These are phyloP conservation scores for Chaetoceros tenuissimus DNA, from an alignment of 108 stramenopile genomes.

Conservation along the genomic window DNA sequence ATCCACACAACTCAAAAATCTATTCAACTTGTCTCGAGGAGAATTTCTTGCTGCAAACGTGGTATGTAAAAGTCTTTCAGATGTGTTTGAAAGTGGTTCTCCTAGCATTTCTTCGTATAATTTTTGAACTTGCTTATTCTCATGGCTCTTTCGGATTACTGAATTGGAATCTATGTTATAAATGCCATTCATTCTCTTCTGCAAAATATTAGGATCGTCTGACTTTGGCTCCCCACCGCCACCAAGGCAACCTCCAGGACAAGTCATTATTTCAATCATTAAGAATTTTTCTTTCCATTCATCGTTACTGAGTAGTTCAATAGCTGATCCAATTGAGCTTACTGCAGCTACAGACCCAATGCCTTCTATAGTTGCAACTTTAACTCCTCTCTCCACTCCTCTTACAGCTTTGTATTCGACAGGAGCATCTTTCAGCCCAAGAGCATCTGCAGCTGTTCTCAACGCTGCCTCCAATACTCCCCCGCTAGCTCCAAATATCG, in stretches of 20 bases:
- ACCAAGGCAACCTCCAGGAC: slow-evolving; percentile 44
- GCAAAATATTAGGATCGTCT: slow-evolving; percentile 28
- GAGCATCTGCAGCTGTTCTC: slow-evolving; percentile 33
- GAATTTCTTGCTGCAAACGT: slow-evolving; percentile 5
- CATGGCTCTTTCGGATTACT: slow-evolving; percentile 26
- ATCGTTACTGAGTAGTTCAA: slow-evolving; percentile 28
- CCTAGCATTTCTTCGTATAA: slow-evolving; percentile 30
- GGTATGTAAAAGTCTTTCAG: slow-evolving; percentile 27
- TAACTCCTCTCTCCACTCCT: slow-evolving; percentile 27
- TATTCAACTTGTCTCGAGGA: slow-evolving; percentile 12
- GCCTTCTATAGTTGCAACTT: slow-evolving; percentile 27
- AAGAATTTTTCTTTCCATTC: slow-evolving; percentile 22
- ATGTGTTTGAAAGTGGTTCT: slow-evolving; percentile 20
- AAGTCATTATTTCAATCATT: slow-evolving; percentile 47
- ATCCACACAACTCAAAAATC: slow-evolving; percentile 21
- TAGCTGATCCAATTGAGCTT: slow-evolving; percentile 29
- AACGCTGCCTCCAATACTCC: slow-evolving; percentile 56
- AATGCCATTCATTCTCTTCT: slow-evolving; percentile 27
- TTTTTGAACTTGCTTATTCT: slow-evolving; percentile 26
- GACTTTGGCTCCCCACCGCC: slow-evolving; percentile 43
- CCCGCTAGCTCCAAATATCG: slow-evolving; percentile 42
- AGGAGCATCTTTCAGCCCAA: slow-evolving; percentile 15
- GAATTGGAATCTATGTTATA: slow-evolving; percentile 22
- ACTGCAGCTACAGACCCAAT: slow-evolving; percentile 30
- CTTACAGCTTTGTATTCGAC: slow-evolving; percentile 17